Base-by-base conservation (phyloP, 371 early-diverging fungal genomes). In the Apophysomyces variabilis region DNA sequence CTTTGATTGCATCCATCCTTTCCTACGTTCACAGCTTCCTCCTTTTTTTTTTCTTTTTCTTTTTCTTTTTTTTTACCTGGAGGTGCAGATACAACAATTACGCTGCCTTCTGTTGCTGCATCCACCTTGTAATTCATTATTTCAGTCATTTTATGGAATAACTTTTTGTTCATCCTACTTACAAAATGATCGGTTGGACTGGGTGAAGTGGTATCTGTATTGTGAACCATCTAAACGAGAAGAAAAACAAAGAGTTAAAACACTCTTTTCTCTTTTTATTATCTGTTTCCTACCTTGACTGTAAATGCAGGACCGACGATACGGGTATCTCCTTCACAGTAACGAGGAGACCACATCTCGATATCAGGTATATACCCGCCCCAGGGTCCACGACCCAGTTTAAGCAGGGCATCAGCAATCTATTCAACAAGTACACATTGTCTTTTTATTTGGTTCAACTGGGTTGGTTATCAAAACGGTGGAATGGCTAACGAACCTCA, bases 261-360 rank as follows among this genome's bases (percentile, higher is more conserved):
- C 43, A 5, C 39, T 61, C 43, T 54, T 54, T 35, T n/a, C 7
- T 41, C 11, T 41, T n/a, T 36, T 45, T 45, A n/a, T 16, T 47
- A 7, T 36, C 37, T 32, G 41, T 46, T 50, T 39, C 36, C 41
- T 67, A 86, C 89, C 78, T 90, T 82, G 47, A 92, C 88, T 54
- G 93, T 93, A 74, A 87, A 90, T 0, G 93, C 95, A 36, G 88
- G 90, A 0, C 93, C 95, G 70, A 89, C 73, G 65, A 92, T 82
- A 73, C 77, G 79, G 38, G 85, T 83, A 43, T 84, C 66, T 11
- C 87, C 86, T 39, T 83, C 72, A 68, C 85, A 85, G 63, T 78
- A 81, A 9, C 66, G 64, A n/a, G 93, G 91, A 14, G 90, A 88
- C 77, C 86, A 86, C 62, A 89, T 73, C 12, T 82, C 76, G 61